Conservation (phyloP, 495 filamentous ascomycete genomes). For the Collariella sp. region DNA sequence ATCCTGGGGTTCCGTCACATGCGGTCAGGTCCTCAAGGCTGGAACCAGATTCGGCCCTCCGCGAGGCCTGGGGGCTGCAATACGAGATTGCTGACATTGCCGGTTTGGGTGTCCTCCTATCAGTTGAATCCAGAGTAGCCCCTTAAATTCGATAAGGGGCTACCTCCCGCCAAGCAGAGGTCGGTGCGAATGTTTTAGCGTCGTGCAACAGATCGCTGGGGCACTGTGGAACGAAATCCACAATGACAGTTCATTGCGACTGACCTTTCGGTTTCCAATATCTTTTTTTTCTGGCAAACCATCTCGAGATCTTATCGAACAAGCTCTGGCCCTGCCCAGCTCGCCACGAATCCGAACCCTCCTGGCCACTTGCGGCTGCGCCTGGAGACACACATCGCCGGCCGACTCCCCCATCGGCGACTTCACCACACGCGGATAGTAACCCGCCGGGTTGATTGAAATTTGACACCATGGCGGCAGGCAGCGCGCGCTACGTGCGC, state of each 20-base stretch:
- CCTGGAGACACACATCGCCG: neutral
- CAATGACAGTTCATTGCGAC: neutral
- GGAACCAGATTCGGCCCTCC: neutral
- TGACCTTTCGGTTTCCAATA: neutral
- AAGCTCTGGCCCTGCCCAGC: slow-evolving; percentile 4
- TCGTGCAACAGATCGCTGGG: neutral
- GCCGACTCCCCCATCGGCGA: neutral
- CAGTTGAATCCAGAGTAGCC: neutral
- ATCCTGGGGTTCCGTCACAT: too few relatives aligned
- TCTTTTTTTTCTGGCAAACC: neutral
- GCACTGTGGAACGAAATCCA: neutral
- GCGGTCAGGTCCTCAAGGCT: too few relatives aligned
- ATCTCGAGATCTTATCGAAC: neutral
- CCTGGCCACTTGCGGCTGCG: neutral
- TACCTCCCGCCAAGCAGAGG: neutral
- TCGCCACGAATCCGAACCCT: neutral
- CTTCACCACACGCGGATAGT: neutral
- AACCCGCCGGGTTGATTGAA: neutral
- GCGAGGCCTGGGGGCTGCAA: slow-evolving; percentile 1
- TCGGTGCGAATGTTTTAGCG: neutral
- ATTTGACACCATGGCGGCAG: slow-evolving; percentile 49
- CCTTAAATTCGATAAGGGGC: neutral
- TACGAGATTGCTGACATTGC: neutral
- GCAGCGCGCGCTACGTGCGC: slow-evolving; percentile 64
- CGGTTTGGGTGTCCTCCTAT: neutral